A percentile compares a stretch with the other conserved stretches of the same genome.
These are phyloP conservation scores for Trametes versicolor DNA, from an alignment of 1,284 basidiomycete genomes.

Conservation along the genomic window DNA sequence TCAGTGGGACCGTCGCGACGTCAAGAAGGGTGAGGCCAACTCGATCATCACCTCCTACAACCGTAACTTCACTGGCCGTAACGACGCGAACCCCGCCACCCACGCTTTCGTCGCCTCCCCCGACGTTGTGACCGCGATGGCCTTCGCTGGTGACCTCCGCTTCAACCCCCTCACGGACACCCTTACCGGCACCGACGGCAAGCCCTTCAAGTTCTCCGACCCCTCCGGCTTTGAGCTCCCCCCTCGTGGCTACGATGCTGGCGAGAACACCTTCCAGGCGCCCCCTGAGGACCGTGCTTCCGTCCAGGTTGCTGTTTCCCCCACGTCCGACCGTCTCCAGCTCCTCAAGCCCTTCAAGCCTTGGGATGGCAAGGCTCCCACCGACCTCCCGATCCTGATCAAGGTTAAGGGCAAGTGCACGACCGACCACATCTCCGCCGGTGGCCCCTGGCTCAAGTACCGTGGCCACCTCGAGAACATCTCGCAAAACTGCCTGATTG, in stretches of 20 bases:
- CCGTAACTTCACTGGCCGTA: constrained; percentile 99
- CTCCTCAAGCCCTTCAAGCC: constrained; percentile 90
- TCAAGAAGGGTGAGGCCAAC: constrained; percentile 97
- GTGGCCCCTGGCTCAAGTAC: constrained; percentile 99
- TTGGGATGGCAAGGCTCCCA: constrained; percentile 95
- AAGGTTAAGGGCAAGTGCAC: constrained; percentile 99
- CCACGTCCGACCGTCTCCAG: constrained; percentile 95
- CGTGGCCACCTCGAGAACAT: constrained; percentile 99
- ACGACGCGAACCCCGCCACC: constrained; percentile 99
- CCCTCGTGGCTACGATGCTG: constrained; percentile 94
- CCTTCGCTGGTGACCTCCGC: constrained; percentile 92
- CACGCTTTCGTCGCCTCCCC: constrained; percentile 99
- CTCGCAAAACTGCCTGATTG: constrained; percentile 97
- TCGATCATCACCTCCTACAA: constrained; percentile 99
- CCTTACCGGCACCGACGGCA: constrained; percentile 92
- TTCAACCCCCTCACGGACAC: constrained; percentile 98
- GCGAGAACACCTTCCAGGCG: constrained; percentile 96
- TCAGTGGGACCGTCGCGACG: constrained; percentile 98
- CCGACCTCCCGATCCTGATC: constrained; percentile 93
- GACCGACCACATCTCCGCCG: constrained; percentile 92
- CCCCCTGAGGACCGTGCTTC: constrained; percentile 88
- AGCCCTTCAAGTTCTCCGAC: constrained; percentile 96
- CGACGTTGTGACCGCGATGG: constrained; percentile 97
- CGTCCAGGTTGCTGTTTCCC: constrained; percentile 90
- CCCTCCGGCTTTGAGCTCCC: constrained; percentile 94